Base-by-base conservation (phyloP, 2,329 filamentous ascomycete species). In the Huntiella moniliformis region DNA sequence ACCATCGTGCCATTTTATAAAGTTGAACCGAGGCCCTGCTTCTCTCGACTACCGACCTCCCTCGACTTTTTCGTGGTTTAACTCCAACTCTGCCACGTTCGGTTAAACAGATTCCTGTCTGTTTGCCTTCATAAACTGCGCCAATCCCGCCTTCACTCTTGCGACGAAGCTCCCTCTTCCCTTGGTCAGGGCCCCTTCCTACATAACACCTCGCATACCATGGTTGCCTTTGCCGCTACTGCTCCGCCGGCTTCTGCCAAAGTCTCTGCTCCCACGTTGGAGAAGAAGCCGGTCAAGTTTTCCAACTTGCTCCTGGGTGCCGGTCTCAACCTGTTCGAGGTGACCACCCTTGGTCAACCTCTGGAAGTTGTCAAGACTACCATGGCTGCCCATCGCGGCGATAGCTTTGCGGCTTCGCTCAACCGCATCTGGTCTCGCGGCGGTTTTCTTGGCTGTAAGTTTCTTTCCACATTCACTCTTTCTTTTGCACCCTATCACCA, bases 201-300 rank as follows among this genome's bases (percentile, higher is more conserved):
- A 60, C 4, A 22, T 56, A 60, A 64, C 66, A 68, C 64, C 60
- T 59, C 60, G 61, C 64, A 62, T 67, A 69, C 63, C 65, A 79
- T 82, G 75, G 75, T 75, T 64, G 66, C 71, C 60, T 66, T 68
- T 56, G 58, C 62, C 55, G 58, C 68, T 64, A 59, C 66, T 65
- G 66, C 58, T 55, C 13, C 40, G 11, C 61, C 65, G 58, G 62
- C 66, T 57, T 61, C 71, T 57, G 65, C 71, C 56, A 65, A 63
- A 65, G 67, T 61, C 63, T 67, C 62, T 60, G 55, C 63, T 53
- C 58, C 62, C 56, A 64, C 64, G 53, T 69, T 92, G 62, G 87
- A 95, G 80, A 96, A 96, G 82, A 96, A 96, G 77, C 91, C 91
- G 55, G 76, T 98, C 76, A 96, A 95, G 77, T 96, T 96, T 74